Percentiles rank a stretch among this genome's conserved stretches.
These are phyloP conservation scores for Yamadazyma philogaea DNA, from an alignment of 805 yeast genomes.

Conservation along the genomic window DNA sequence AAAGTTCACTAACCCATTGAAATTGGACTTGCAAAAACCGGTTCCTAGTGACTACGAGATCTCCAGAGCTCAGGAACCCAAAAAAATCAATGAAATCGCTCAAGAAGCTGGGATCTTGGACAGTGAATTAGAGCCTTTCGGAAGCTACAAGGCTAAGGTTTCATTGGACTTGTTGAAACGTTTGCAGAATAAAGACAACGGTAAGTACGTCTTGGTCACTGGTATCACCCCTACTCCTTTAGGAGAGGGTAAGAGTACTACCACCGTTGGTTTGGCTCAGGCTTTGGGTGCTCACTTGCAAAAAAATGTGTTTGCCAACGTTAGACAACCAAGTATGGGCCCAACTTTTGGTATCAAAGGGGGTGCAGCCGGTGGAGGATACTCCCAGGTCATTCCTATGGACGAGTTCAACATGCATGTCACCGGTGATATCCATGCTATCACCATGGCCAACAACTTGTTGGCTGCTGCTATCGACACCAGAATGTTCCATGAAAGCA, in stretches of 20 bases:
- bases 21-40: conserved; percentile 54
- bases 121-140: conserved; percentile 70
- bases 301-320: conserved; percentile 71
- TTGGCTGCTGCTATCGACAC: conserved; percentile 85
- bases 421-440: conserved; percentile 85
- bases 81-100: conserved; percentile 65
- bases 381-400: conserved; percentile 85
- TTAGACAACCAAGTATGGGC: conserved; percentile 86
- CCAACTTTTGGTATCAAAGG: conserved; percentile 88
- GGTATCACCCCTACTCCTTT: conserved; percentile 86
- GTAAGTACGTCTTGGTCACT: conserved; percentile 71
- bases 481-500: conserved; percentile 77
- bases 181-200: conserved; percentile 56
- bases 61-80: conserved; percentile 73
- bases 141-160: conserved; percentile 75
- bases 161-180: conserved; percentile 62
- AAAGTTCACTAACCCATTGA: conserved; percentile 51
- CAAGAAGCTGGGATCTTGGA: conserved; percentile 64
- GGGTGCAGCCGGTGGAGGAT: conserved; percentile 91
- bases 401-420: conserved; percentile 84
- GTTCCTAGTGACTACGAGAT: conserved; percentile 82
- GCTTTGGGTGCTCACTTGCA: conserved; percentile 75
- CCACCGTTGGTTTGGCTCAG: conserved; percentile 79
- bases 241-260: conserved; percentile 84
- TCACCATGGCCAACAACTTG: conserved; percentile 76